These are phyloP conservation scores for Pichia nanzhaoensis DNA, from an alignment of 805 yeast genomes.

Conservation along the genomic window DNA sequence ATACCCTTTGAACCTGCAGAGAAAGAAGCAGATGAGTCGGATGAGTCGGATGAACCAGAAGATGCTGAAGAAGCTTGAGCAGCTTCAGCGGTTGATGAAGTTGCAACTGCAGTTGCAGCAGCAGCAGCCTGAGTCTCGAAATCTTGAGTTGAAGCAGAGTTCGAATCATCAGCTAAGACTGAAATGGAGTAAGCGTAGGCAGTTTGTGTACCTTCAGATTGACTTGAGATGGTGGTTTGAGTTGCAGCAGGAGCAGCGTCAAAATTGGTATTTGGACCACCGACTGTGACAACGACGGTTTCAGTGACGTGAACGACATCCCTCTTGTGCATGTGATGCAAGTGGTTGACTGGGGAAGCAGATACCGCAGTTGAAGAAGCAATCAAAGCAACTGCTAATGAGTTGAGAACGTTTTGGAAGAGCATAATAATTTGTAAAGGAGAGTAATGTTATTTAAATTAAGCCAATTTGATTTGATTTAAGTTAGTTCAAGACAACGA, in stretches of 20 bases:
- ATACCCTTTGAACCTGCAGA: conserved; percentile 59
- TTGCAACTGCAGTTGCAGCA: conserved; percentile 11
- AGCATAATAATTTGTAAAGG: conserved; percentile 12
- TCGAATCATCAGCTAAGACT: conserved; percentile 16
- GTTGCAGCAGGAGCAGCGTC: conserved; percentile 29
- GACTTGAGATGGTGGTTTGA: conserved; percentile 11
- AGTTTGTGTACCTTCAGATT: conserved; percentile 12
- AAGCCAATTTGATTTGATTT: too few relatives aligned
- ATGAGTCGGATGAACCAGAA: conserved; percentile 23
- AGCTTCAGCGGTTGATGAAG: conserved; percentile 26
- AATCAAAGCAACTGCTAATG: conserved; percentile 33
- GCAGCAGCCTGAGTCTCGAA: conserved; percentile 14
- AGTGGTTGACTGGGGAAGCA: conserved; percentile 57
- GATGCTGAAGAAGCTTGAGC: conserved; percentile 30
- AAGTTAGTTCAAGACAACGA: neutral
- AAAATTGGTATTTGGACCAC: conserved; percentile 28
- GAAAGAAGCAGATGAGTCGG: conserved; percentile 28
- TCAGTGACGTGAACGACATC: conserved; percentile 42
- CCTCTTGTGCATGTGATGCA: conserved; percentile 55
- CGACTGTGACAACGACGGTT: conserved; percentile 44
- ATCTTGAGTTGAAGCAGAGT: conserved; percentile 19
- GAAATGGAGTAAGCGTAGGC: conserved; percentile 13
- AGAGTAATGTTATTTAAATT: too few relatives aligned
- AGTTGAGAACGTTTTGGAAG: conserved; percentile 34
- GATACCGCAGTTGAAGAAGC: conserved; percentile 47